phyloP scores from a whole-genome alignment of 768 basidiomycete genomes.

The Serendipita sp. region DNA sequence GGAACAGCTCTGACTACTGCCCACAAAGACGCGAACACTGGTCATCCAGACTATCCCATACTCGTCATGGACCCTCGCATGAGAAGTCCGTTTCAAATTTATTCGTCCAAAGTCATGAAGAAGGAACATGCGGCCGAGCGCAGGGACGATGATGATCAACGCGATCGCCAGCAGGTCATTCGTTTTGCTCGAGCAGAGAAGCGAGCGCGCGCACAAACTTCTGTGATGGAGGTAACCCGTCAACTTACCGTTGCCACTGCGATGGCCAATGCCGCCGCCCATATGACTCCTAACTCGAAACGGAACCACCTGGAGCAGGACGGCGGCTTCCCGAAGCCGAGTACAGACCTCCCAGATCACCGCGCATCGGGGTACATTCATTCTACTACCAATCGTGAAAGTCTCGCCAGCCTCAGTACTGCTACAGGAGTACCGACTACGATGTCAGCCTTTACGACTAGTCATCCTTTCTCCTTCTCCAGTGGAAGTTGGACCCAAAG shows the following conservation, averaged over 20 bases:
- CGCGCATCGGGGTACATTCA: conserved; percentile 1
- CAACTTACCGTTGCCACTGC: conserved; percentile 2
- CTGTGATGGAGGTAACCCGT: conserved; percentile 3
- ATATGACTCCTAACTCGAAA: neutral
- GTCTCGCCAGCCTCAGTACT: neutral
- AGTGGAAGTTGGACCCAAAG: neutral
- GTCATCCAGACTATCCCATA: conserved; percentile 62
- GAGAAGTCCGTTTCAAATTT: neutral
- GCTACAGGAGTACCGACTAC: neutral
- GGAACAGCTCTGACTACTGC: conserved; percentile 49
- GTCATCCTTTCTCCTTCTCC: neutral
- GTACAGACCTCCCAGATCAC: neutral
- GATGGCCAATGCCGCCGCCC: neutral
- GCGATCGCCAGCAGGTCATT: neutral
- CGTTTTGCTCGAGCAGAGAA: neutral
- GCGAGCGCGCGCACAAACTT: neutral
- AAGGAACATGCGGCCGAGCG: neutral
- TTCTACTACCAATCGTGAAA: neutral
- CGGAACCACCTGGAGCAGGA: neutral
- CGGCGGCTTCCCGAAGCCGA: neutral
- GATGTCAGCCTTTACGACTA: neutral
- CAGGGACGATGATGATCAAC: neutral
- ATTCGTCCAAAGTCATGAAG: neutral
- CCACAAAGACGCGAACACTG: conserved; percentile 49
- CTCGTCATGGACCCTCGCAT: conserved; percentile 29